Conservation (phyloP, 2,329 filamentous ascomycete species). For the Fulvia fulva region DNA sequence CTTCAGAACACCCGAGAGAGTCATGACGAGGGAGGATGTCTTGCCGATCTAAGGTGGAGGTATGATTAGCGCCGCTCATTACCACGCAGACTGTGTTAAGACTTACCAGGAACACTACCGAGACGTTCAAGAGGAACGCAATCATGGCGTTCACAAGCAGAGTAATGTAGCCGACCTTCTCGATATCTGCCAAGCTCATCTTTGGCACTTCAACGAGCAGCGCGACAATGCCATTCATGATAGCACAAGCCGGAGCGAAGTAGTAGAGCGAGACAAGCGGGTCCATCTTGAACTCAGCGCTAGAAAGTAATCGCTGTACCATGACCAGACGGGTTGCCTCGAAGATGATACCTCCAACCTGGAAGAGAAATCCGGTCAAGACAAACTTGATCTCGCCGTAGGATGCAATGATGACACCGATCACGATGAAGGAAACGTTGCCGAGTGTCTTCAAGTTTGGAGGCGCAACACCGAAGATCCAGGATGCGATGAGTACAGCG, state of each 20-base stretch:
- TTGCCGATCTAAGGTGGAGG: constrained; percentile 65
- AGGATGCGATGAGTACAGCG: constrained; percentile 83
- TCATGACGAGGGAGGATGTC: constrained; percentile 80
- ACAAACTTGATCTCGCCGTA: constrained; percentile 95
- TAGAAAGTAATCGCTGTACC: constrained; percentile 78
- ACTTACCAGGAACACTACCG: constrained; percentile 79
- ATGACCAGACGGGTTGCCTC: constrained; percentile 80
- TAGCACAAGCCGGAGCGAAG: constrained; percentile 78
- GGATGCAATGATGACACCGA: constrained; percentile 92
- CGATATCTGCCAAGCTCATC: constrained; percentile 65
- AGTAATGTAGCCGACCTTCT: constrained; percentile 67
- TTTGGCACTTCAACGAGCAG: constrained; percentile 69
- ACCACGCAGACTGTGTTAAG: not conserved
- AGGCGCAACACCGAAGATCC: constrained; percentile 78
- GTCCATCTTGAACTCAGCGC: constrained; percentile 87
- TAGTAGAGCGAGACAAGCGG: constrained; percentile 85
- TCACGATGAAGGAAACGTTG: constrained; percentile 90
- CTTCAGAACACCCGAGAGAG: constrained; percentile 82
- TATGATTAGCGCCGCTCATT: not conserved
- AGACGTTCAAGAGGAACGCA: constrained; percentile 78
- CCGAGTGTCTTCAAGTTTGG: constrained; percentile 82
- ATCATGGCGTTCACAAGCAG: constrained; percentile 73
- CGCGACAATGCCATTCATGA: constrained; percentile 73
- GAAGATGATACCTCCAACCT: constrained; percentile 73
- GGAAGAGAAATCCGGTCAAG: constrained; percentile 72